Base-by-base conservation (phyloP, 1,284 basidiomycete genomes). In the Leucocoprinus gongylophorus region DNA sequence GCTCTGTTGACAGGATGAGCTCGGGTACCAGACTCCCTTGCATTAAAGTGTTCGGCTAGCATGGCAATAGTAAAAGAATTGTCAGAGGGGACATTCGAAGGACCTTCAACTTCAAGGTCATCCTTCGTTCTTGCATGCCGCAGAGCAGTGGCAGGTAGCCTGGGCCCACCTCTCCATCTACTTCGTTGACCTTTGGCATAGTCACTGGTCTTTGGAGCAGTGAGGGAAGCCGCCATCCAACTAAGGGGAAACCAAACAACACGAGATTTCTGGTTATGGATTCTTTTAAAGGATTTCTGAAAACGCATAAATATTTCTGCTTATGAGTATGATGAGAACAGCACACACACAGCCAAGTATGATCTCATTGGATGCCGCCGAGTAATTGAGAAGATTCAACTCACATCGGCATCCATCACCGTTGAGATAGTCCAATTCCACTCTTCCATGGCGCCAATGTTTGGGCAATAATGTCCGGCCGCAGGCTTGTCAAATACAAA, bases 121-220 rank as follows among this genome's bases (percentile, higher is more conserved):
- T 52, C 50, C 30, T 30, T 26, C 21, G 50, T 42, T 29, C 23
- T 35, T 6, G 39, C n/a, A 15, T 21, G 23, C 18, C 23, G 18
- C 8, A 9, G 6, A 18, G 29, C 48, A 26, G 39, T 39, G 20
- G 41, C 5, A 20, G 45, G 50, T 37, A 32, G 45, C 32, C 50
- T 46, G 30, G 50, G 50, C 5, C 50, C 50, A 15, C 50, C 50
- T 17, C 28, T 52, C 49, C 49, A 50, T n/a, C 33, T 45, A 17
- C 26, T 50, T 42, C 23, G 21, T 15, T 39, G 37, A n/a, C 39
- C 37, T 4, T 33, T 21, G 6, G 20, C 38, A 21, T 33, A n/a
- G 21, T 47, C 9, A 20, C 32, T 39, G 33, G 21, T 30, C 13
- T 2, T 21, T 26, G 26, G 8, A 28, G 30, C 28, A 38, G 21